These are phyloP conservation scores for Aspergillaceae sp. DNA, from an alignment of 2,329 filamentous ascomycete species.

Conservation along the genomic window DNA sequence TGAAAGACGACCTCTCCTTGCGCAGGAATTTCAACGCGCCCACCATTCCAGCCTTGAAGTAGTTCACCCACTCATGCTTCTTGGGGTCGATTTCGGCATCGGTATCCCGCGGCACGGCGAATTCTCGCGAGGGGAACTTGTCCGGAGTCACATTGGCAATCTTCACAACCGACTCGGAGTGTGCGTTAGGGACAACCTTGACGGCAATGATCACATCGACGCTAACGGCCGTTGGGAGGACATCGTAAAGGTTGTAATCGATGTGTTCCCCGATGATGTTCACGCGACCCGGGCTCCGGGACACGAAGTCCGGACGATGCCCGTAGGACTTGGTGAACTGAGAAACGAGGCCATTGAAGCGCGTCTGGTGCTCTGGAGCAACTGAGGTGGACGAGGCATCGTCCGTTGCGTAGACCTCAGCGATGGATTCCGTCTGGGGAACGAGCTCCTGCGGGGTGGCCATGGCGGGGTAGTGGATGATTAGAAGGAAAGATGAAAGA, in stretches of 20 bases:
- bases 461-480: slow-evolving; percentile 26
- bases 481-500: not conserved
- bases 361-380: slow-evolving; percentile 55
- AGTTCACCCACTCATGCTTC: slow-evolving; percentile 92
- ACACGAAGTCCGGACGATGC: slow-evolving; percentile 65
- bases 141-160: slow-evolving; percentile 69
- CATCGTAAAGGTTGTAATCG: slow-evolving; percentile 94
- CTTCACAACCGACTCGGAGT: slow-evolving; percentile 54
- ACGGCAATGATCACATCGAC: slow-evolving; percentile 87
- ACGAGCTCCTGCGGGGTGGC: slow-evolving; percentile 45
- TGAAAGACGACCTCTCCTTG: slow-evolving; percentile 55
- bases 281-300: slow-evolving; percentile 85
- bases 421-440: slow-evolving; percentile 64
- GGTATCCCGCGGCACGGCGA: slow-evolving; percentile 56
- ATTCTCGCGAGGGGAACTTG: slow-evolving; percentile 68
- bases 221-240: slow-evolving; percentile 89
- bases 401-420: slow-evolving; percentile 74
- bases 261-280: slow-evolving; percentile 99
- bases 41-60: slow-evolving; percentile 86
- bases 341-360: slow-evolving; percentile 67
- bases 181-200: slow-evolving; percentile 34
- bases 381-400: slow-evolving; percentile 66
- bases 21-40: slow-evolving; percentile 73
- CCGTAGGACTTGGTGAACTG: slow-evolving; percentile 65
- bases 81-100: slow-evolving; percentile 74